phyloP scores from a whole-genome alignment of 2,329 filamentous ascomycete species.

The Xylaria sp. region DNA sequence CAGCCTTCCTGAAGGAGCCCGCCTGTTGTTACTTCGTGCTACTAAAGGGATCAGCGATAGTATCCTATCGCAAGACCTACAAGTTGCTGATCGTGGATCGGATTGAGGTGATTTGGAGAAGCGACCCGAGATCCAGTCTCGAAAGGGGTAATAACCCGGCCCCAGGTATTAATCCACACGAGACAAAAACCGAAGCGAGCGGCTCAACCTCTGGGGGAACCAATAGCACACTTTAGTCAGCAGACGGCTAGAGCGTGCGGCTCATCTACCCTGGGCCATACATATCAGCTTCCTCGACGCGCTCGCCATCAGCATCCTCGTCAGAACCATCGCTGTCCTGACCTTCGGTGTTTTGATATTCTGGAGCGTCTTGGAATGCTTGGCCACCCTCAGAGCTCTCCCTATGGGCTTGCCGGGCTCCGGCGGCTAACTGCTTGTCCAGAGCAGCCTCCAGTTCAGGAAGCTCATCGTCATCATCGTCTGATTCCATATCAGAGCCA shows the following conservation, averaged over 20 bases:
- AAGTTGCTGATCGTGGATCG: background rate
- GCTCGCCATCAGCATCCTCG: background rate
- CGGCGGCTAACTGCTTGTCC: background rate
- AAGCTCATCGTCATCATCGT: constrained; percentile 20
- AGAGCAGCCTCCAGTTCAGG: constrained; percentile 16
- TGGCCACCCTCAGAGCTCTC: background rate
- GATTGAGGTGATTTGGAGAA: background rate
- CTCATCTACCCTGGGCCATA: background rate
- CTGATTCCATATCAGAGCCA: constrained; percentile 17
- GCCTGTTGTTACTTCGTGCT: background rate
- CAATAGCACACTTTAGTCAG: background rate
- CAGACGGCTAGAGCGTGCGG: background rate
- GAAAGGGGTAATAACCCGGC: too few relatives aligned
- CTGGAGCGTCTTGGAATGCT: background rate
- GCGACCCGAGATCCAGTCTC: background rate
- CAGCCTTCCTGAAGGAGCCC: background rate
- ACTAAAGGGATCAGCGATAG: background rate
- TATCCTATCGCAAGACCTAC: background rate
- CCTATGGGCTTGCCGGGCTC: background rate
- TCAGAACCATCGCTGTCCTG: background rate
- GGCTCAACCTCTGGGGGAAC: background rate
- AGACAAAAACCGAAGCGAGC: background rate
- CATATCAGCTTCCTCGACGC: background rate
- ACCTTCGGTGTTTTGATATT: background rate
- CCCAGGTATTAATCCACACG: background rate